A percentile compares a stretch with the other conserved stretches of the same genome.
Conservation (phyloP, 306 rosid genomes). For the Alnus glutinosa region DNA sequence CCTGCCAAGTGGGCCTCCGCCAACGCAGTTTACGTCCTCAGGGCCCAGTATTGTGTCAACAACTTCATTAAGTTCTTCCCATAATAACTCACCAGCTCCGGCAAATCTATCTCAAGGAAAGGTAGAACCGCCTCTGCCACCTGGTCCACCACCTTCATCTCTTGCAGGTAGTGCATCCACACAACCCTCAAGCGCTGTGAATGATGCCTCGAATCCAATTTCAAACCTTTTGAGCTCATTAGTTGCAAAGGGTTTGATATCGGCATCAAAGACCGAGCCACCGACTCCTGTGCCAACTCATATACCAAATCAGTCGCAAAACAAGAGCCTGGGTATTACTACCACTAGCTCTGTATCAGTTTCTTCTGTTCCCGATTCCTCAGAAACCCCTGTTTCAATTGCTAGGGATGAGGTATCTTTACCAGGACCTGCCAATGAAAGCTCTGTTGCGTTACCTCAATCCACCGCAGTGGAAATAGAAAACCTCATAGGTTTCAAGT, state of each 20-base stretch:
- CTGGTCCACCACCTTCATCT: constrained; percentile 48
- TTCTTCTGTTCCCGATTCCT: constrained; percentile 48
- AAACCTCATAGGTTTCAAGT: constrained; percentile 66
- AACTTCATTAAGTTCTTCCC: constrained; percentile 46
- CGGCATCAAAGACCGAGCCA: constrained; percentile 58
- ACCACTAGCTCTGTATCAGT: constrained; percentile 41
- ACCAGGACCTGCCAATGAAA: constrained; percentile 35
- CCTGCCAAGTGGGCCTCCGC: constrained; percentile 37
- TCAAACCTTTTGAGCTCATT: constrained; percentile 80
- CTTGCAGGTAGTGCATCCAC: constrained; percentile 42
- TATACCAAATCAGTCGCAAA: constrained; percentile 38
- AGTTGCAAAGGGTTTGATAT: constrained; percentile 86
- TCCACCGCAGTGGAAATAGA: constrained; percentile 42
- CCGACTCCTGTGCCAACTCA: constrained; percentile 36
- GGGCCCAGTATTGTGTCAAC: constrained; percentile 37
- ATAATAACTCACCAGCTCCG: constrained; percentile 41
- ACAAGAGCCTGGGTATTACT: constrained; percentile 35
- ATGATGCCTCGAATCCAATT: constrained; percentile 55
- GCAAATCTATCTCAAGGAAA: constrained; percentile 38
- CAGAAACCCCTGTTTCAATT: constrained; percentile 40
- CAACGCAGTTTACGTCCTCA: constrained; percentile 38
- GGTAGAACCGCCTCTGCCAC: constrained; percentile 42
- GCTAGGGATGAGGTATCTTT: constrained; percentile 34
- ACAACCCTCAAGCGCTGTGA: constrained; percentile 42
- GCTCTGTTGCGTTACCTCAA: constrained; percentile 34